A percentile compares a stretch with the other conserved stretches of the same genome.
phyloP scores from a whole-genome alignment of 164 flowering plant genomes.

The Kalanchoe fedtschenkoi region DNA sequence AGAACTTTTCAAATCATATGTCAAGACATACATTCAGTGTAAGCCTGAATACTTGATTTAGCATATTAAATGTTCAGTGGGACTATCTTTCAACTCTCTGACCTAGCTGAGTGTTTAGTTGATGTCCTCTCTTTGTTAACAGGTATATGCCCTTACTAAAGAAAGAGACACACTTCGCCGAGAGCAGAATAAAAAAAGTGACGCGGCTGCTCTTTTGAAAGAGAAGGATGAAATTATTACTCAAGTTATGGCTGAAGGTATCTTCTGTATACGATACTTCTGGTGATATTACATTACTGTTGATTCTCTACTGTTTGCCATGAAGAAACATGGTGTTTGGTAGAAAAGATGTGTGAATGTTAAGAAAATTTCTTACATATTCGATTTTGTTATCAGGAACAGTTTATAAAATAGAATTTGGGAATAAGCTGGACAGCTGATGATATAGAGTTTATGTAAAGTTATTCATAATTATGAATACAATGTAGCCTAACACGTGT shows the following conservation, averaged over 20 bases:
- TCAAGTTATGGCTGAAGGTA: slow-evolving; percentile 99
- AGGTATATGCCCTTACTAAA: slow-evolving; percentile 94
- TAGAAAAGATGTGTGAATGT: too few relatives aligned
- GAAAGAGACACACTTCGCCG: slow-evolving; percentile 95
- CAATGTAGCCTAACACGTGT: neutral
- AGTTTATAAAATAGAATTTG: too few relatives aligned
- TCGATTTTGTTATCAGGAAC: too few relatives aligned
- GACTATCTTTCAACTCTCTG: neutral
- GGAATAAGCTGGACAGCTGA: too few relatives aligned
- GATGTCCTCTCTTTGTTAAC: slow-evolving; percentile 8
- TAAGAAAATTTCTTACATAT: too few relatives aligned
- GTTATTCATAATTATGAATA: neutral
- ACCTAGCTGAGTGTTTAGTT: too few relatives aligned
- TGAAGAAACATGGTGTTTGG: too few relatives aligned
- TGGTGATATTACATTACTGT: neutral
- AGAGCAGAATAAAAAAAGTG: slow-evolving; percentile 90
- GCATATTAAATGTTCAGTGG: neutral
- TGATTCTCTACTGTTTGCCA: too few relatives aligned
- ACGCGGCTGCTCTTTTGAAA: slow-evolving; percentile 92
- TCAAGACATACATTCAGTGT: too few relatives aligned
- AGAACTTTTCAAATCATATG: too few relatives aligned
- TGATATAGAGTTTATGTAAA: too few relatives aligned
- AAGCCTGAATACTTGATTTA: neutral
- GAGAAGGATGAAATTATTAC: slow-evolving; percentile 97
- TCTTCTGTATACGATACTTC: neutral